Conservation (phyloP, 495 filamentous ascomycete species). For the Penicillium salamii region DNA sequence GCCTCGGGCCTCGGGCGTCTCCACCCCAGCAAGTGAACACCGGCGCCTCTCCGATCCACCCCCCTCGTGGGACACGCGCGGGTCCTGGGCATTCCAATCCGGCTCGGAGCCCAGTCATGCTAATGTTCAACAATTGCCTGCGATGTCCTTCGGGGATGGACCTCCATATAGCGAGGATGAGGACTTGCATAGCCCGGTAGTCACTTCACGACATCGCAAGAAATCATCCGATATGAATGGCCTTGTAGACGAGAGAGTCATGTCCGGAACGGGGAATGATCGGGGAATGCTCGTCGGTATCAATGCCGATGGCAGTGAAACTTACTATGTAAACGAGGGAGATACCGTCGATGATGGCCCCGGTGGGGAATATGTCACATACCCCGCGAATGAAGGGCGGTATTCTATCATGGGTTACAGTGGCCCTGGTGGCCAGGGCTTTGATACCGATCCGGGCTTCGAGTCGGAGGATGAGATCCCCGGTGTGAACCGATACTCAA, state of each 20-base stretch:
- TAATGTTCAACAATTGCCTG: conserved; percentile 65
- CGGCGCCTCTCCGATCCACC: conserved; percentile 81
- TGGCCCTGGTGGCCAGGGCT: conserved; percentile 48
- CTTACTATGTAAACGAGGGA: conserved; percentile 69
- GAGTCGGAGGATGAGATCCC: conserved; percentile 62
- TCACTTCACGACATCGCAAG: conserved; percentile 75
- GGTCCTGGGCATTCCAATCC: conserved; percentile 51
- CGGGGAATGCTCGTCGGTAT: conserved; percentile 64
- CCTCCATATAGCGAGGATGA: conserved; percentile 98
- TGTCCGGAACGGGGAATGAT: conserved; percentile 35
- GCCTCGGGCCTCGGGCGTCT: conserved; percentile 73
- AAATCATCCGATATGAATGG: conserved; percentile 55
- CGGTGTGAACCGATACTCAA: conserved; percentile 67
- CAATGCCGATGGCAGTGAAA: conserved; percentile 71
- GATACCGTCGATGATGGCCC: conserved; percentile 63
- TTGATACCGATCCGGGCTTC: conserved; percentile 48
- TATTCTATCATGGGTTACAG: conserved; percentile 47
- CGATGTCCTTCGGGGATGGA: conserved; percentile 85
- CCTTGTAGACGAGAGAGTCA: conserved; percentile 15
- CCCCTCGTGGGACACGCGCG: conserved; percentile 52
- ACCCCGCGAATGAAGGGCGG: conserved; percentile 62
- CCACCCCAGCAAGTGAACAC: conserved; percentile 80
- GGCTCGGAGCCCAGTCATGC: conserved; percentile 34
- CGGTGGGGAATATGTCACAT: conserved; percentile 77
- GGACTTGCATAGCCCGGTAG: conserved; percentile 87